Base-by-base conservation (phyloP, 2,329 filamentous ascomycete genomes). In the Cladosporium sp. region DNA sequence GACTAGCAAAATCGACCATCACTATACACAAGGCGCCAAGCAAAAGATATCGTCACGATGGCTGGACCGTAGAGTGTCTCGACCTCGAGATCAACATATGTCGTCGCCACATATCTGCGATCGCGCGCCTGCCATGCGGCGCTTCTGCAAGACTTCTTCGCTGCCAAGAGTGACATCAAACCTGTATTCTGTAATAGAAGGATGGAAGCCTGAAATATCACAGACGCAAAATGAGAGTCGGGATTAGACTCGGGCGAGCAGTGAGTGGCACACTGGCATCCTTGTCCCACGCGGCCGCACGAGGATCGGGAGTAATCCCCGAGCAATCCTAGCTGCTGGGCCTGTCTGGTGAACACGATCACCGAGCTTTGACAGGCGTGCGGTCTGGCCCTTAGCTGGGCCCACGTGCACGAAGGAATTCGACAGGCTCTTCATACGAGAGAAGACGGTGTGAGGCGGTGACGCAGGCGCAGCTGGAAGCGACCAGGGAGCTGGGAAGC, bases 381-480 rank as follows among this genome's bases (percentile, higher is more conserved):
- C 28, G 44, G 59, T 35, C 44, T 26, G 29, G 44, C 46, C 44
- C 59, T 28, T 52, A 31, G 29, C n/a, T 52, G 33, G 50, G 59
- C 59, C 59, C 59, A 62, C 59, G 59, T 62, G 59, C 44, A 37
- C 59, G 44, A 29, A 59, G 29, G 31, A 35, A 33, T 16, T 12
- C 31, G 44, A 35, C 44, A 35, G 35, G n/a, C 21, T 28, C 18
- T 46, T 26, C 57, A 49, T 46, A 26, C 57, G 28, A 46, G 44
- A 52, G 31, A 61, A 29, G 29, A 52, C 59, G 59, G 59, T 62
- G 59, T 52, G 59, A 62, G 46, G 59, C 28, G 46, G 44, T 52
- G 29, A 62, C 46, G 59, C 59, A 62, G 31, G 44, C 59, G 35
- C 29, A 26, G 59, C 44, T 46, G 8, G 40, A 46, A 60, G 40